Evolutionary conservation across 2,329 filamentous ascomycete species (phyloP), one percentile per base, ranked within the genome.

Genomic region (Aureobasidium subglaciale): DNA sequence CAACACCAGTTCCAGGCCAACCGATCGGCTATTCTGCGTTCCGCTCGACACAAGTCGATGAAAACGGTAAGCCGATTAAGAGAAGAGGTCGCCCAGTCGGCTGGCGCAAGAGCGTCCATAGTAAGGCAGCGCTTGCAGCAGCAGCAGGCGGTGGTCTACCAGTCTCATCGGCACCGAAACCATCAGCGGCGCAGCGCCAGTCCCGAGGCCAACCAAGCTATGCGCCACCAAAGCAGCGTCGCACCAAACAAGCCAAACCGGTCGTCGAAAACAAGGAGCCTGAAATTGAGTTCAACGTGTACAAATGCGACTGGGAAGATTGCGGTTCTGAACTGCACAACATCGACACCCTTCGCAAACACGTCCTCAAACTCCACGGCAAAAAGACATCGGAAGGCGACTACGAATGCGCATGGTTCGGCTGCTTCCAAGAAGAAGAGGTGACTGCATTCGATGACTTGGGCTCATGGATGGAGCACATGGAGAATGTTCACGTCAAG

Each of bases 251-350:
- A 16, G 16, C 41, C 11, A 49, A 56, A 42, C 32, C 43, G 9
- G 24, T 16, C 8, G 32, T 38, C 32, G 40, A 41, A 38, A 15
- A 20, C 25, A 35, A 54, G 34, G 54, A 55, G 34, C 49, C 49
- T 4, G 42, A 56, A 27, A 57, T 60, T 10, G 63, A 65, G 27
- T 75, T 72, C 56, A 69, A 71, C 48, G 73, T 79, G 5, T 86
- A 76, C 64, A 72, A 73, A 55, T 87, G 84, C 66, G 66, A 71
- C 38, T 86, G 83, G 83, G 67, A 75, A 50, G 67, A 69, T 1
- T 87, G 84, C 64, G 66, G 68, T 3, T 76, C 79, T 0, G 75
- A 83, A 59, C 69, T 86, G 5, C 83, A 86, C 66, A 86, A 85
- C 60, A 66, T 85, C 13, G 75, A 78, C 8, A 80, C 78, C 0